Conservation (phyloP, 345 rosid genomes). For the Orychophragmus violaceus region DNA sequence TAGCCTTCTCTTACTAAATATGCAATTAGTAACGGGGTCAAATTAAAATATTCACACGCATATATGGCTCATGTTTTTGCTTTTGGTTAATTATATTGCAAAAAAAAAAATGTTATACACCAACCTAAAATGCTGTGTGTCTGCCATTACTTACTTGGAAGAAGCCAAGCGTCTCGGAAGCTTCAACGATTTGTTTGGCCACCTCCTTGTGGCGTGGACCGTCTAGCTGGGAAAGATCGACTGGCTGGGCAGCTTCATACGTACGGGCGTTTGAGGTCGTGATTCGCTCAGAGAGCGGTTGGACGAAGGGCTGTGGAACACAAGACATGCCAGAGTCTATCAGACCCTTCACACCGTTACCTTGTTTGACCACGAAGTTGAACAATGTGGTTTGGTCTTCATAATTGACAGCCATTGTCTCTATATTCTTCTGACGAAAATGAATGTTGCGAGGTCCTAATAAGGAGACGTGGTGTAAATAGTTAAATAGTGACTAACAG, state of each 20-base stretch:
- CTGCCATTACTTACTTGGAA: conserved; percentile 27
- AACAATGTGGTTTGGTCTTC: conserved; percentile 35
- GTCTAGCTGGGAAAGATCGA: conserved; percentile 39
- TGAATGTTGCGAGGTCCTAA: not conserved
- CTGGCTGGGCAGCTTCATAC: conserved; percentile 24
- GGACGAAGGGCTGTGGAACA: conserved; percentile 38
- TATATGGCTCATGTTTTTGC: not conserved
- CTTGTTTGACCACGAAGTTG: conserved; percentile 45
- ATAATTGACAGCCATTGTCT: conserved; percentile 18
- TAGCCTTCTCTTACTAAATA: not conserved
- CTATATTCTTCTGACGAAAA: not conserved
- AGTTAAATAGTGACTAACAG: not conserved
- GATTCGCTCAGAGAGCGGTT: conserved; percentile 42
- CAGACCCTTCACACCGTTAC: conserved; percentile 54
- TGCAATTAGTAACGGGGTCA: not conserved
- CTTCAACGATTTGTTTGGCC: conserved; percentile 33
- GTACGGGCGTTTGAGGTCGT: conserved; percentile 18
- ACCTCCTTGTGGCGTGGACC: conserved; percentile 38
- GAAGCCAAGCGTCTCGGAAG: conserved; percentile 53
- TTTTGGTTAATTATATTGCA: not conserved
- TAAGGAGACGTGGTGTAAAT: conserved; percentile 2
- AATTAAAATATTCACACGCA: not conserved
- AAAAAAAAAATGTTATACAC: not conserved
- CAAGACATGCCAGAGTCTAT: conserved; percentile 40
- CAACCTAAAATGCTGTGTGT: not conserved